A percentile compares a stretch with the other conserved stretches of the same genome.
These are phyloP conservation scores for Edaphochlamys debaryana DNA, from an alignment of 139 green algal genomes.

Conservation along the genomic window DNA sequence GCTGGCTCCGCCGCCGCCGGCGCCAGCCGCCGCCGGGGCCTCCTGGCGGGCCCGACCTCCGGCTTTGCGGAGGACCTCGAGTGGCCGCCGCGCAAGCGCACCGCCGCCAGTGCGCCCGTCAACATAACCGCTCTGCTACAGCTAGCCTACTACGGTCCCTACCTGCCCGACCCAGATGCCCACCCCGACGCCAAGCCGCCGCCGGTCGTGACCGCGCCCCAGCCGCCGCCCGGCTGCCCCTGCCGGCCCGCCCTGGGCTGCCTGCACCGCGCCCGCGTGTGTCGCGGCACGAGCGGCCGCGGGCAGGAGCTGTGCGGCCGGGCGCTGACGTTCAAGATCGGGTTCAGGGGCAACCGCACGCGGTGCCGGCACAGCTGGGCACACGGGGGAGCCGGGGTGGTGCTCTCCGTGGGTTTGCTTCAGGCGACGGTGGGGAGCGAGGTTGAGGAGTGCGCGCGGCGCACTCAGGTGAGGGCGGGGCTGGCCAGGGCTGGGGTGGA, in stretches of 20 bases:
- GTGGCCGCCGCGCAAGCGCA: no score
- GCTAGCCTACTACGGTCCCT: not conserved
- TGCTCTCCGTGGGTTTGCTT: slow-evolving; percentile 15
- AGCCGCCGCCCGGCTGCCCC: slow-evolving; percentile 32
- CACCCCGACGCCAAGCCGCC: no score
- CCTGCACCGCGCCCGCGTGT: slow-evolving; percentile 24
- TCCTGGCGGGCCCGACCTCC: no score
- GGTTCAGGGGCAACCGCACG: slow-evolving; percentile 22
- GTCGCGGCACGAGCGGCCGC: not conserved
- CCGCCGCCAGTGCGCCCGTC: not conserved
- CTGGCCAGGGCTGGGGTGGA: no score
- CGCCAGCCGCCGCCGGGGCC: not conserved
- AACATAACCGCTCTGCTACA: slow-evolving; percentile 5
- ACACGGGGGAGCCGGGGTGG: slow-evolving; percentile 31
- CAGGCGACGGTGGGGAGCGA: not conserved
- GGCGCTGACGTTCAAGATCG: slow-evolving; percentile 3
- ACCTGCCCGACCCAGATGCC: no score
- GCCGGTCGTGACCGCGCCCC: not conserved
- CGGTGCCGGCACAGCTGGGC: slow-evolving; percentile 36
- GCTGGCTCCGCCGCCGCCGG: not conserved
- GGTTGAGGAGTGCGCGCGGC: slow-evolving; percentile 2
- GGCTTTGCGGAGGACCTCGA: no score
- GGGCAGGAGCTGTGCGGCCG: slow-evolving; percentile 31
- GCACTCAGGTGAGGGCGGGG: not conserved
- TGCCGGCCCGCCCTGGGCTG: slow-evolving; percentile 9